Evolutionary conservation across 2,329 filamentous ascomycete genomes (phyloP).

Genomic region (Penicillium frequentans): DNA sequence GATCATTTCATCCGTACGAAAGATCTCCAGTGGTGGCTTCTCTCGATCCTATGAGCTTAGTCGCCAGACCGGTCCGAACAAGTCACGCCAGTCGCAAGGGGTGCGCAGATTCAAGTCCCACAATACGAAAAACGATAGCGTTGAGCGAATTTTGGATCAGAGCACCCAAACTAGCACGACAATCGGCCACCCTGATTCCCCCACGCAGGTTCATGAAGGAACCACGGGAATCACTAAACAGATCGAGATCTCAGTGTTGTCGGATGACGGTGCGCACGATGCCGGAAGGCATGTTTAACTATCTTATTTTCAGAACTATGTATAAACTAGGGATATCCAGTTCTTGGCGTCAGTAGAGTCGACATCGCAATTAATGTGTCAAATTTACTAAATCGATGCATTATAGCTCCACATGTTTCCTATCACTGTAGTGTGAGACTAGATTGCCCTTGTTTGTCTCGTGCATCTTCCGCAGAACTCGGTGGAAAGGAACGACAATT

Average conservation of each 20-base stretch:
- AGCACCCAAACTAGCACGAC: constrained; percentile 11
- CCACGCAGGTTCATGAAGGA: constrained; percentile 5
- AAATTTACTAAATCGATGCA: too few species aligned
- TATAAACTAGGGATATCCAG: background rate
- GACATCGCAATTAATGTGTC: too few species aligned
- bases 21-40: constrained; percentile 25
- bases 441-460: too few species aligned
- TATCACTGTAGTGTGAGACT: too few species aligned
- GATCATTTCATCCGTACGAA: constrained; percentile 31
- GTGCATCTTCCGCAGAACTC: too few species aligned
- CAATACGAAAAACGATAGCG: constrained; percentile 22
- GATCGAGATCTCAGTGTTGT: constrained; percentile 22
- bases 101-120: constrained; percentile 12
- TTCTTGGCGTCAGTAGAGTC: background rate
- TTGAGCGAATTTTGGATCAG: constrained; percentile 26
- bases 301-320: background rate
- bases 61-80: constrained; percentile 17
- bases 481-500: too few species aligned
- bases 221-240: constrained; percentile 28
- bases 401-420: too few species aligned
- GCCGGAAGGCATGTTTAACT: background rate
- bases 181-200: constrained; percentile 2
- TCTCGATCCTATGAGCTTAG: constrained; percentile 31
- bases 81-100: constrained; percentile 16
- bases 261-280: background rate